A percentile compares a stretch with the other conserved stretches of the same genome.
These are phyloP conservation scores for Penicillium diatomitis DNA, from an alignment of 495 filamentous ascomycete genomes.

Conservation along the genomic window DNA sequence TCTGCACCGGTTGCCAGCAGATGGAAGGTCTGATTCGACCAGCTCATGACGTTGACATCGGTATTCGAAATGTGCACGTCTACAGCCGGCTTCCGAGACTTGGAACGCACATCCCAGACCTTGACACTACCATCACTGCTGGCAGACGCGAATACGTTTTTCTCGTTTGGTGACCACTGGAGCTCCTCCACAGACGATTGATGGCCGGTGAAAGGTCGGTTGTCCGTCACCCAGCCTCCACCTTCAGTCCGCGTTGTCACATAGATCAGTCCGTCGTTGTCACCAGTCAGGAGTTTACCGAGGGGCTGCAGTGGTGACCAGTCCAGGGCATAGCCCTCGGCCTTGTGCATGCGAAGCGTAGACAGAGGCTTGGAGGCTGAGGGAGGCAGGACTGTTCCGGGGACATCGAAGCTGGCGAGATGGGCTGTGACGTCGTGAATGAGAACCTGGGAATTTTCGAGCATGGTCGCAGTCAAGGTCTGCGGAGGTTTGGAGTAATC, in stretches of 20 bases:
- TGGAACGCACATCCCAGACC: slow-evolving; percentile 89
- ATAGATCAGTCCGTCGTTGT: slow-evolving; percentile 84
- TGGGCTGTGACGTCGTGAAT: slow-evolving; percentile 91
- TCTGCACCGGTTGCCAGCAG: slow-evolving; percentile 89
- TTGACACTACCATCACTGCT: slow-evolving; percentile 90
- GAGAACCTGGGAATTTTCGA: slow-evolving; percentile 74
- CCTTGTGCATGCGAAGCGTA: slow-evolving; percentile 82
- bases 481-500: slow-evolving; percentile 62
- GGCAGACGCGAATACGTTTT: slow-evolving; percentile 84
- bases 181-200: slow-evolving; percentile 82
- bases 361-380: slow-evolving; percentile 76
- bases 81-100: slow-evolving; percentile 73
- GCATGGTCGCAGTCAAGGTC: slow-evolving; percentile 84
- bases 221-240: slow-evolving; percentile 79
- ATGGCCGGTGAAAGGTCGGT: slow-evolving; percentile 72
- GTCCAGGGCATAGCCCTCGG: slow-evolving; percentile 89
- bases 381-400: slow-evolving; percentile 68
- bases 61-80: slow-evolving; percentile 73
- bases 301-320: slow-evolving; percentile 73
- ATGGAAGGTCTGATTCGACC: slow-evolving; percentile 78
- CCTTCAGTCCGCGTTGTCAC: slow-evolving; percentile 75
- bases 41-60: slow-evolving; percentile 94
- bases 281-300: slow-evolving; percentile 85
- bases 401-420: slow-evolving; percentile 76
- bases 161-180: slow-evolving; percentile 90